Conservation (phyloP, 2,329 filamentous ascomycete species). For the Xylariaceae sp. region DNA sequence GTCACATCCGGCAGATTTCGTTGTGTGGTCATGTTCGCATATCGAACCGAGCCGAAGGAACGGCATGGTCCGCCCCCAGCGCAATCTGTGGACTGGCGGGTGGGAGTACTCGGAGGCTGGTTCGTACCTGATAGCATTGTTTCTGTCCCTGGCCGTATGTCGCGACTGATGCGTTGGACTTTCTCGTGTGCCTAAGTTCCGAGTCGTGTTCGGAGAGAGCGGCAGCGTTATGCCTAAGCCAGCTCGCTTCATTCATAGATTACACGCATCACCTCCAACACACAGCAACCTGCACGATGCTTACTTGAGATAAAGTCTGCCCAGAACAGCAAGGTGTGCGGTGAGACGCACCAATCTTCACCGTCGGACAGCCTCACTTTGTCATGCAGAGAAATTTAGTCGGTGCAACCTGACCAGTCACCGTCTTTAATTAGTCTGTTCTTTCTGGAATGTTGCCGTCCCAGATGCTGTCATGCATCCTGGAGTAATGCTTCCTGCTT, state of each 20-base stretch:
- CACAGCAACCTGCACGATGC: not conserved
- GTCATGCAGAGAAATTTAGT: constrained; percentile 9
- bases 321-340: constrained; percentile 21
- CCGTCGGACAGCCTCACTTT: constrained; percentile 20
- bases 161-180: constrained; percentile 4
- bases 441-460: constrained; percentile 12
- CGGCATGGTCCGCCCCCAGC: constrained; percentile 12
- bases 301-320: constrained; percentile 6
- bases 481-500: constrained; percentile 1
- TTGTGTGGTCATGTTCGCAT: not conserved
- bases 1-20: constrained; percentile 9
- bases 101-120: not conserved
- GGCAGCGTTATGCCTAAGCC: not conserved
- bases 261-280: not conserved
- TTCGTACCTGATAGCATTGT: not conserved
- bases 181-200: constrained; percentile 1
- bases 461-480: constrained; percentile 4
- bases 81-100: constrained; percentile 4
- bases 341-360: constrained; percentile 26
- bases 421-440: not conserved
- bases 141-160: constrained; percentile 5
- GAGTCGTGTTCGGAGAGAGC: not conserved
- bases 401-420: constrained; percentile 23
- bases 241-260: not conserved
- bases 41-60: constrained; percentile 16